Evolutionary conservation across 2,329 filamentous ascomycete genomes (phyloP), one percentile per base, ranked within the genome.

Genomic region (Beauveria scarabaeidicola): DNA sequence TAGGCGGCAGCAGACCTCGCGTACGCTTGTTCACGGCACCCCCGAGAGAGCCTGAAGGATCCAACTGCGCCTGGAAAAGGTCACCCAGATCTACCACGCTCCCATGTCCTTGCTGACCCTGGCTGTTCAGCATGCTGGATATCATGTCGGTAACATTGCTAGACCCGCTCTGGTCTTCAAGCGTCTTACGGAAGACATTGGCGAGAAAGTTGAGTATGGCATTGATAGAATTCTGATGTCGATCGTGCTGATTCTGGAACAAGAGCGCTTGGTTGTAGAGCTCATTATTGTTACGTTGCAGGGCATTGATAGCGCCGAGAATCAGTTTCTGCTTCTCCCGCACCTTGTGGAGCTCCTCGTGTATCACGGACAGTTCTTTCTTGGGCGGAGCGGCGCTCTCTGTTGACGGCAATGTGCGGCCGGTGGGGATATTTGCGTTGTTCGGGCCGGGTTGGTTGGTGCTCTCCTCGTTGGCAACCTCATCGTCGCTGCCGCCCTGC

Each of bases 151-250:
- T 86, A 46, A 97, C 82, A 62, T 90, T 93, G 68, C 90, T 85
- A 1, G 84, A 80, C 19, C 83, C 82, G 36, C 86, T 86, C 66
- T 93, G 88, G 40, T 92, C 90, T 70, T 97, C 92, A 53, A 99
- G 76, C 63, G 91, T 96, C 68, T 95, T 88, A 63, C 96, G 89
- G 75, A 97, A 99, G 46, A 99, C 93, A 13, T 95, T 97, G 50
- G 93, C 94, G 21, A 99, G 81, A 72, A 99, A 97, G 53, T 92
- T 96, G 46, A 99, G 81, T 63, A 99, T 97, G n/a, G 93, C 93
- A 69, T 97, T 97, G 74, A 99, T 97, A 0, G 93, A 97, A 70
- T 93, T 96, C 70, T 99, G 94, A 69, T 99, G 94, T n/a, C 94
- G 87, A 66, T 93, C 91, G 69, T 97, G 93, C 69, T 96, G 85